Evolutionary conservation across 2,329 filamentous ascomycete species (phyloP), one percentile per base, ranked within the genome.

Genomic region (Lasiodiplodia sp.): DNA sequence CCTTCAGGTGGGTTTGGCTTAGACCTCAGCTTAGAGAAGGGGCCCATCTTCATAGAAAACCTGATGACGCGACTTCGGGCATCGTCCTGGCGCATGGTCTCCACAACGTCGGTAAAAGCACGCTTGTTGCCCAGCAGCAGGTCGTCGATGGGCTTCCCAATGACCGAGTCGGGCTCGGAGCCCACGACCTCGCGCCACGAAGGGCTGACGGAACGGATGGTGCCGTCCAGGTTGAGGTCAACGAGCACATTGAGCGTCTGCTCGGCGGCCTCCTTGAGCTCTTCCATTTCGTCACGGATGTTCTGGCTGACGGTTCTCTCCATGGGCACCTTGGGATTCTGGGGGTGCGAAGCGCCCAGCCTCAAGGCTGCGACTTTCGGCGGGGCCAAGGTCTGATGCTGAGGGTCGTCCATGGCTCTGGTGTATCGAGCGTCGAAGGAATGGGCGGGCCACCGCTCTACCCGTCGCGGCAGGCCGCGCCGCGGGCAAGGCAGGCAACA

Each of bases 231-330:
- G 76, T 94, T 93, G 72, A 99, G 86, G 82, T 99, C 95, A 77
- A 99, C 87, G 78, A 99, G 97, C 71, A 97, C 92, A 80, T 98
- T 99, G 78, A 97, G 86, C 25, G 94, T 97, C 83, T 97, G 93
- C 82, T 98, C 95, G 63, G 95, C 96, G 51, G 95, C 96, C 83
- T 97, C 93, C 77, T 94, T 94, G 73, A 99, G 87, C 78, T 98
- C 95, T 78, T 97, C 92, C 71, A 94, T 89, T 83, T 98, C 94
- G 77, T 96, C 93, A 74, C 93, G 91, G 75, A 98, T 97, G 78
- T 97, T 91, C 81, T 94, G 89, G 81, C 92, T 97, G 73, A 96
- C 83, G 14, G 93, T 84, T 69, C 89, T 82, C 74, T 86, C 83
- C 86, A 89, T 87, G 68, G 72, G 74, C n/a, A 75, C 71, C 57